Evolutionary conservation across 2,329 filamentous ascomycete species (phyloP).

Genomic region (Chaetomiaceae sp.): DNA sequence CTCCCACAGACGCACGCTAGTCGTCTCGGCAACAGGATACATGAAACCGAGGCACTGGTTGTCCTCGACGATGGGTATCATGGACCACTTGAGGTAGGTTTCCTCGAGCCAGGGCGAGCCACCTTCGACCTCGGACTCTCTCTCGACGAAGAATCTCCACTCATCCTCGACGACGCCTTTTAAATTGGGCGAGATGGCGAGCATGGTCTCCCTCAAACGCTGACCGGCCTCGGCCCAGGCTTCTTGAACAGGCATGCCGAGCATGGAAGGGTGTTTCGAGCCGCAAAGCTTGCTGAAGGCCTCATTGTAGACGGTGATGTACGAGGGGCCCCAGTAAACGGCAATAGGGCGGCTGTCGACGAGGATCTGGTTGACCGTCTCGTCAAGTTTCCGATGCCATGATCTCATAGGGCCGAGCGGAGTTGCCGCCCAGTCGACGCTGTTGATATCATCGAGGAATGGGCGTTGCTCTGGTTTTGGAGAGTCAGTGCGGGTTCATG

Average conservation of each 20-base stretch:
- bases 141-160: constrained; percentile 42
- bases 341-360: constrained; percentile 45
- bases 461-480: constrained; percentile 28
- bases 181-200: constrained; percentile 31
- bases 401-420: constrained; percentile 39
- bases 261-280: constrained; percentile 57
- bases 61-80: constrained; percentile 42
- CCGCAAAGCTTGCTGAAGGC: constrained; percentile 60
- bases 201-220: constrained; percentile 37
- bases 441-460: constrained; percentile 35
- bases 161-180: constrained; percentile 38
- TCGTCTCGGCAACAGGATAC: constrained; percentile 44
- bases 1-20: constrained; percentile 44
- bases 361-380: constrained; percentile 37
- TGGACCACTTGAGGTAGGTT: constrained; percentile 45
- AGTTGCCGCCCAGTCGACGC: constrained; percentile 41
- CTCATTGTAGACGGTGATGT: constrained; percentile 67
- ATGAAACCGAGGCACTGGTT: constrained; percentile 42
- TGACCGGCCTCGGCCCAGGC: constrained; percentile 52
- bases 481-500: constrained; percentile 4
- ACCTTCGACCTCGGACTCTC: constrained; percentile 30
- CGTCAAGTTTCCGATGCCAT: constrained; percentile 42
- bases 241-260: constrained; percentile 55
- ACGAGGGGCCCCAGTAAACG: constrained; percentile 57
- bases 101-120: constrained; percentile 37